Base-by-base conservation (phyloP, 192 early-diverging fungal species). In the Coemansia sp. region DNA sequence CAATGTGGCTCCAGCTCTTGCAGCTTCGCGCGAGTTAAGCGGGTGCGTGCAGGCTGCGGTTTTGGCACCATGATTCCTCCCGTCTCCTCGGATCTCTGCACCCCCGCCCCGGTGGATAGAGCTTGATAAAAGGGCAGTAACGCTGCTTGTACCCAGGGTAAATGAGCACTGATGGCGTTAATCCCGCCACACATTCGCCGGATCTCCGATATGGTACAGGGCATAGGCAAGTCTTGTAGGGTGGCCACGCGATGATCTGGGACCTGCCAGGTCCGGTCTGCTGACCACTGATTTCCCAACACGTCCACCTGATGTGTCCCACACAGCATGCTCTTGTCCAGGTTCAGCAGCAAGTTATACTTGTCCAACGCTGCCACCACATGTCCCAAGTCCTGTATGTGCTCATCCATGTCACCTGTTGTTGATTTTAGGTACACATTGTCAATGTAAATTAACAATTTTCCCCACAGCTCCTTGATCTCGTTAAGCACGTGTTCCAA, bases 341-440 rank as follows among this genome's bases (percentile, higher is more conserved):
- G 31, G 17, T 54, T 47, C n/a, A 62, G 13, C n/a, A 38, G 17
- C 16, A 62, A 2, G 32, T 54, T 54, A n/a, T n/a, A n/a, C n/a
- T n/a, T n/a, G n/a, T n/a, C n/a, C n/a, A n/a, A n/a, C n/a, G 33
- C 41, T 23, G 22, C 8, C 5, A 38, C 51, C 26, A 62, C n/a
- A 19, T 12, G 19, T 32, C n/a, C 38, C 14, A 54, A 21, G 18
- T 47, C 38, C 12, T 26, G 32, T 14, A 62, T 54, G 29, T 54
- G 51, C 16, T 39, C 32, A 0, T 21, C 37, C 9, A 21, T 14
- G 39, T 62, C 29, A 4, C 51, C 60, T 4, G 7, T 27, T 1
- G 27, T 31, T 3, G 51, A 43, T 42, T 54, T 49, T 1, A 62
- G 1, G 23, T 62, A 62, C 2, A 62, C 35, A 13, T 62, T 62